Percentiles rank a stretch among this genome's conserved stretches.
Conservation (phyloP, 345 rosid species). For the Rhizophora apiculata region DNA sequence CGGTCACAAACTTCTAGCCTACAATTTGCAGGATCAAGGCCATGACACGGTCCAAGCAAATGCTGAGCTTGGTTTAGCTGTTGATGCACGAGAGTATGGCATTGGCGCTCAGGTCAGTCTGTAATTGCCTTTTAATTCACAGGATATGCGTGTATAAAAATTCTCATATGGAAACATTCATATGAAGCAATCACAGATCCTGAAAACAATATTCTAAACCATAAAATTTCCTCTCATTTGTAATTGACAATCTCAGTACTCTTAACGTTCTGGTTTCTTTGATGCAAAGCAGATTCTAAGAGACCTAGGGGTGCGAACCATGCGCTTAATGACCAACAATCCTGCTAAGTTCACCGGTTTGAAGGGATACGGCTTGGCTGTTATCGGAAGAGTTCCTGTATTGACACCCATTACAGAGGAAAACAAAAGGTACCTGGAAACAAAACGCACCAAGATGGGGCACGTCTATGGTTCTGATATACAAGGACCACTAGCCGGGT, state of each 20-base stretch:
- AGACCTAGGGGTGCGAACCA: slow-evolving; percentile 72
- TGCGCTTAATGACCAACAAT: slow-evolving; percentile 89
- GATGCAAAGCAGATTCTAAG: slow-evolving; percentile 51
- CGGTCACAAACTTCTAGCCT: slow-evolving; percentile 80
- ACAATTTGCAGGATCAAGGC: slow-evolving; percentile 86
- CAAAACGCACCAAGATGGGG: slow-evolving; percentile 82
- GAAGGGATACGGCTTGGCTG: slow-evolving; percentile 82
- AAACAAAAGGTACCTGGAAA: slow-evolving; percentile 74
- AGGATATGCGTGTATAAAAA: too few relatives aligned
- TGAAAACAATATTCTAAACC: too few relatives aligned
- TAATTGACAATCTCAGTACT: not conserved
- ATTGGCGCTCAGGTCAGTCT: slow-evolving; percentile 82
- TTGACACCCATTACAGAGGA: slow-evolving; percentile 80
- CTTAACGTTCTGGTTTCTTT: not conserved
- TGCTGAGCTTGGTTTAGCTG: slow-evolving; percentile 72
- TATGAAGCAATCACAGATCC: too few relatives aligned
- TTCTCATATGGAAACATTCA: not conserved
- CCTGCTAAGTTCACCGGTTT: slow-evolving; percentile 85
- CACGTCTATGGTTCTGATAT: slow-evolving; percentile 75
- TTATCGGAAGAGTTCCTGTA: slow-evolving; percentile 73
- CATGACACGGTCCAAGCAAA: slow-evolving; percentile 89
- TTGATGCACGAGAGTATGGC: slow-evolving; percentile 86
- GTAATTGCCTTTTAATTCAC: not conserved
- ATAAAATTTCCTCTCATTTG: too few relatives aligned
- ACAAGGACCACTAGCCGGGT: slow-evolving; percentile 44